A percentile compares a stretch with the other conserved stretches of the same genome.
These are phyloP conservation scores for Ogataea trehalophila DNA, from an alignment of 805 yeast species.

Conservation along the genomic window DNA sequence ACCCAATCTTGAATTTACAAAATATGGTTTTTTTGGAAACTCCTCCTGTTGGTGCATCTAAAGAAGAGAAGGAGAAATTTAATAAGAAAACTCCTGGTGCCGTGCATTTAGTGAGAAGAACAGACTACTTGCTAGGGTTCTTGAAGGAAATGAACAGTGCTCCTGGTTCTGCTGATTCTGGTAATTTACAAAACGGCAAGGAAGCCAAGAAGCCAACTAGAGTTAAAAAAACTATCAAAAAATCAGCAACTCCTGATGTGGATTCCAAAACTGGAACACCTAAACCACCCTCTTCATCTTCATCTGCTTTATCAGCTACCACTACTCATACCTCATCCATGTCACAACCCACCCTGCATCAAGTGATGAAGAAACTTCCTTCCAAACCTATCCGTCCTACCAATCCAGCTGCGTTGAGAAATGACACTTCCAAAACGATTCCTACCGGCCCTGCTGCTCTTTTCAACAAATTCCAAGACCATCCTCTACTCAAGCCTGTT, in stretches of 20 bases:
- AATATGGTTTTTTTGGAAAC: constrained; percentile 72
- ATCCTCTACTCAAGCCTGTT: constrained; percentile 25
- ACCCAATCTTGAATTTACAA: constrained; percentile 81
- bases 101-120: constrained; percentile 86
- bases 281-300: constrained; percentile 3
- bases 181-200: constrained; percentile 5
- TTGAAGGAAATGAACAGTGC: constrained; percentile 42
- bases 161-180: background rate
- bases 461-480: constrained; percentile 4
- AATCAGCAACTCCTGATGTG: constrained; percentile 22
- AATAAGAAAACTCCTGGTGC: constrained; percentile 80
- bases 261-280: constrained; percentile 14
- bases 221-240: constrained; percentile 21
- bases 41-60: constrained; percentile 30
- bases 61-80: constrained; percentile 33
- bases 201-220: constrained; percentile 16
- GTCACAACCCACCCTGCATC: constrained; percentile 18
- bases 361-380: constrained; percentile 17
- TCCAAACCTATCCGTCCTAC: constrained; percentile 6
- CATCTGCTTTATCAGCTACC: constrained; percentile 7
- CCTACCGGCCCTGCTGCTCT: constrained; percentile 12
- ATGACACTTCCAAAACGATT: constrained; percentile 2
- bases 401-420: background rate
- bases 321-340: constrained; percentile 2
- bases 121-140: constrained; percentile 76